phyloP scores from a whole-genome alignment of 306 rosid genomes.

The Lathyrus sativus region DNA sequence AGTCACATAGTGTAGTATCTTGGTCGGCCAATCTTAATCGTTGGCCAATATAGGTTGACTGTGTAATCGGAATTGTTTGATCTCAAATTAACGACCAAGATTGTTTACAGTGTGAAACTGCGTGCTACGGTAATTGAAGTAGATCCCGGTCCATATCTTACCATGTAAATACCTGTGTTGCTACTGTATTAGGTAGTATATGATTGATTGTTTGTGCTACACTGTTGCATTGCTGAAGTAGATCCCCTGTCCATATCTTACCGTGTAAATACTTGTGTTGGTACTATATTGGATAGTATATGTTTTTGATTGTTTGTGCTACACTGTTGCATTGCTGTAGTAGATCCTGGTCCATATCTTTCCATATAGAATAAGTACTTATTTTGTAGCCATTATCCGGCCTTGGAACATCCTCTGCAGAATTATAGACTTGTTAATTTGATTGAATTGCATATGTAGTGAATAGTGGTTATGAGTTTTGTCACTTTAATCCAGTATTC shows the following conservation, averaged over 20 bases:
- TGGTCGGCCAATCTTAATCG: neutral
- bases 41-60: neutral
- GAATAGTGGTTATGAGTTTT: slow-evolving; percentile 15
- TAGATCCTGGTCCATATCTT: neutral
- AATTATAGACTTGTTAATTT: slow-evolving; percentile 2
- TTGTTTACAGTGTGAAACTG: neutral
- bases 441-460: slow-evolving; percentile 11
- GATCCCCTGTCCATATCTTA: neutral
- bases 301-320: neutral
- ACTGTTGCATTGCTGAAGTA: neutral
- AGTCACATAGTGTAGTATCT: neutral
- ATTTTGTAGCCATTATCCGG: neutral
- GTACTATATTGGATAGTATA: neutral
- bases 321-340: neutral
- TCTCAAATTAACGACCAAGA: neutral
- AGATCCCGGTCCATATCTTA: neutral
- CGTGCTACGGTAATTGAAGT: neutral
- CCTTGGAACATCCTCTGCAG: neutral
- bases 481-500: slow-evolving; percentile 21
- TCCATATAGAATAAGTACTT: neutral
- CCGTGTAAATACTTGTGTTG: neutral
- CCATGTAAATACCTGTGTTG: neutral
- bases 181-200: neutral
- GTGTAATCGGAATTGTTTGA: neutral
- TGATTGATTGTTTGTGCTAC: neutral